A percentile compares a stretch with the other conserved stretches of the same genome.
phyloP scores from a whole-genome alignment of 225 moss, liverwort and hornwort species.

The Antitrichia curtipendula region DNA sequence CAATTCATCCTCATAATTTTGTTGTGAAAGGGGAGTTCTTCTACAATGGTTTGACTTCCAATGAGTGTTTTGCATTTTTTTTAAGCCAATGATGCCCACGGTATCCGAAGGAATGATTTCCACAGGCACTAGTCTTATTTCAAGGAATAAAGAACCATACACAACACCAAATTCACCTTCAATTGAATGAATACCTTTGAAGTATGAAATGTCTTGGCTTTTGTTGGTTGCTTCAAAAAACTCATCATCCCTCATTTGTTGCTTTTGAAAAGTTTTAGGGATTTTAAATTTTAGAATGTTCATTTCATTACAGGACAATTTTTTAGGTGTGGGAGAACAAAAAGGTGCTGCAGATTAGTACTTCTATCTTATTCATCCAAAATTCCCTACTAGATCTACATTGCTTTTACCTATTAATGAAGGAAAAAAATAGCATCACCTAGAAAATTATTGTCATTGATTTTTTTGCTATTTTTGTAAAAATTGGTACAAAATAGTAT shows the following conservation, averaged over 20 bases:
- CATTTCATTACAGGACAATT: too few species aligned
- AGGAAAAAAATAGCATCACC: fast-evolving
- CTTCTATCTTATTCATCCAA: background rate
- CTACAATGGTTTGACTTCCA: too few species aligned
- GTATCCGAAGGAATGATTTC: too few species aligned
- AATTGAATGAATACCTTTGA: background rate
- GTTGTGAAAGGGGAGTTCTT: too few species aligned
- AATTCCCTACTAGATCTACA: fast-evolving
- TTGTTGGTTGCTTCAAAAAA: background rate
- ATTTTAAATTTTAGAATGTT: too few species aligned
- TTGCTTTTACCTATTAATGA: background rate
- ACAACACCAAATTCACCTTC: background rate
- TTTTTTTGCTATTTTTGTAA: background rate
- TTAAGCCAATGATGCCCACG: too few species aligned
- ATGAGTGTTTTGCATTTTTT: too few species aligned
- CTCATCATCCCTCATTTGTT: background rate
- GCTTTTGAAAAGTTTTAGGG: background rate
- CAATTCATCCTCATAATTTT: too few species aligned
- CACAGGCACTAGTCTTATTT: too few species aligned
- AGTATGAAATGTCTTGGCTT: background rate
- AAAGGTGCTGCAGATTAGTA: too few species aligned
- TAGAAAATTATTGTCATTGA: background rate
- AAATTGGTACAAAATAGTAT: background rate
- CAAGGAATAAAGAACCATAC: background rate
- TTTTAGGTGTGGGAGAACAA: fast-evolving